Conservation (phyloP, 441 rosid species). For the Corymbia calophylla region DNA sequence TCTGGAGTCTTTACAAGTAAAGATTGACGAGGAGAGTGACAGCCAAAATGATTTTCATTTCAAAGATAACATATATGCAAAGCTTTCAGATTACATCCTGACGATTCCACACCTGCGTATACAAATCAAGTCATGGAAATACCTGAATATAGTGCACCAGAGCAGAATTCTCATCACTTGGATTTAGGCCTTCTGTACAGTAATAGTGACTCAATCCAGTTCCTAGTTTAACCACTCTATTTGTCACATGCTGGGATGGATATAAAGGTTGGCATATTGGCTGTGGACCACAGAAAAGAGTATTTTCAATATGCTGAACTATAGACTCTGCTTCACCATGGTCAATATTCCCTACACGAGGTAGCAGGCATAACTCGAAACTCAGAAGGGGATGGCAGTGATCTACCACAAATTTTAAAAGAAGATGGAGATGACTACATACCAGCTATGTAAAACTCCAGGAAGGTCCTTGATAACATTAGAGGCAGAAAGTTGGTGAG, state of each 20-base stretch:
- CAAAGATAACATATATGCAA: background rate
- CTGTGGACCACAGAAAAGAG: conserved; percentile 43
- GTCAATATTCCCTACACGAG: conserved; percentile 60
- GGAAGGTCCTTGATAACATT: conserved; percentile 60
- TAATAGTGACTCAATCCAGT: conserved; percentile 46
- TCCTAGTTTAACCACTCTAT: conserved; percentile 65
- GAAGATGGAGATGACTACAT: background rate
- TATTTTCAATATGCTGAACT: conserved; percentile 50
- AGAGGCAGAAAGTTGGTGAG: conserved; percentile 53
- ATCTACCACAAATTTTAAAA: background rate
- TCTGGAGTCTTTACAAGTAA: background rate
- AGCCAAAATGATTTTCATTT: background rate
- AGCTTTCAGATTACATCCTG: background rate
- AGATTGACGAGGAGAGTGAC: background rate
- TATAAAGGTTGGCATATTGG: conserved; percentile 60
- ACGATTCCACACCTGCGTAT: background rate
- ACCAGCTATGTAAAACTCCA: conserved; percentile 90
- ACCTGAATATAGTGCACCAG: conserved; percentile 90
- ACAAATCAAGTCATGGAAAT: background rate
- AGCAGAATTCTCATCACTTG: conserved; percentile 74
- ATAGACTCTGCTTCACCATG: conserved; percentile 56
- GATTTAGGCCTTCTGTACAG: conserved; percentile 61
- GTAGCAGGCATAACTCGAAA: background rate
- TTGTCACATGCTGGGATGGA: conserved; percentile 63
- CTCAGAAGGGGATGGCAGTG: background rate